A percentile compares a stretch with the other conserved stretches of the same genome.
Conservation (phyloP, 2,329 filamentous ascomycete genomes). For the Fusarium sulawesiense region DNA sequence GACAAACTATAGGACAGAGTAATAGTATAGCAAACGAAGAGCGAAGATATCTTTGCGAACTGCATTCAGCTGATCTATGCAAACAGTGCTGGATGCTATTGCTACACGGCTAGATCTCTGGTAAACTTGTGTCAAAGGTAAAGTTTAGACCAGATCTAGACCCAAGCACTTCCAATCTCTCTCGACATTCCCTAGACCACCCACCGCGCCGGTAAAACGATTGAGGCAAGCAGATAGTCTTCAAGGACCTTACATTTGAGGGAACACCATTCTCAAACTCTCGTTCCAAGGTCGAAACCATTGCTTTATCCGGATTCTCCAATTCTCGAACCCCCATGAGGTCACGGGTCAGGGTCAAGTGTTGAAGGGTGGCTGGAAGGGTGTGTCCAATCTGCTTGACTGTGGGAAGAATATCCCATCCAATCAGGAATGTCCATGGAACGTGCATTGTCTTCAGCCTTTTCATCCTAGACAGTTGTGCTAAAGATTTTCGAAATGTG, state of each 20-base stretch:
- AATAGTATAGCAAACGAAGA: no score
- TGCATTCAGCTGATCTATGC: no score
- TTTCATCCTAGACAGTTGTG: not conserved
- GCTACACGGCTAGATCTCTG: no score
- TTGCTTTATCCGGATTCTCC: not conserved
- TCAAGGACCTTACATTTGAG: not conserved
- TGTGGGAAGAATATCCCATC: fast-evolving
- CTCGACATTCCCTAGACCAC: not conserved
- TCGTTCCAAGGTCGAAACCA: not conserved
- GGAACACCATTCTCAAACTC: constrained; percentile 1
- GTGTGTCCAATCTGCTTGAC: not conserved
- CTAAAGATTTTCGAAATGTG: not conserved
- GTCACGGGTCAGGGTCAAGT: not conserved
- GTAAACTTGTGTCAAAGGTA: not conserved
- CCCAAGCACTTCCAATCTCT: not conserved
- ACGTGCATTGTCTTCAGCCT: not conserved
- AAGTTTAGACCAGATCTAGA: not conserved
- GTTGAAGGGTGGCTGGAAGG: not conserved
- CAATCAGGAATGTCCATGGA: not conserved
- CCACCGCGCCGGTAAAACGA: not conserved
- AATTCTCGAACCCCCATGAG: not conserved
- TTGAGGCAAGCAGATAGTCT: not conserved
- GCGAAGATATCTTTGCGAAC: no score
- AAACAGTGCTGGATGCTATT: no score
- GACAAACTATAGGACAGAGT: no score